These are phyloP conservation scores for Stylonectria norvegica DNA, from an alignment of 2,329 filamentous ascomycete species.

Conservation along the genomic window DNA sequence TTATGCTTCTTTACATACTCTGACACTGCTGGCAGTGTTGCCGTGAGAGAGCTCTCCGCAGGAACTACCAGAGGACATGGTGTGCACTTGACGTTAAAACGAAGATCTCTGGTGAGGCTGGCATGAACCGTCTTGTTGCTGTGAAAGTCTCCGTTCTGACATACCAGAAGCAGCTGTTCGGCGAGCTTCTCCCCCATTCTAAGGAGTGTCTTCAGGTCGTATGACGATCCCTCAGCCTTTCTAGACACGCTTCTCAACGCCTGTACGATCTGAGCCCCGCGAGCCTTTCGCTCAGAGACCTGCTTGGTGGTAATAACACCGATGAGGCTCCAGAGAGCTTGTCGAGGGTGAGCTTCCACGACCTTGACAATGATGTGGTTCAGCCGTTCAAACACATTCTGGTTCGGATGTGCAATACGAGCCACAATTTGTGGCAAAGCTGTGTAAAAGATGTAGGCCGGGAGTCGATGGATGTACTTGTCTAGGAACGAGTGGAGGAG, in stretches of 20 bases:
- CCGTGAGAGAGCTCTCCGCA: conserved; percentile 78
- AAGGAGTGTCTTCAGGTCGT: conserved; percentile 69
- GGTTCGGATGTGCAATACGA: conserved; percentile 85
- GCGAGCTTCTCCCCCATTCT: conserved; percentile 77
- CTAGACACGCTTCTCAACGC: conserved; percentile 46
- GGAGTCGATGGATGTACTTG: conserved; percentile 72
- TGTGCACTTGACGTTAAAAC: conserved; percentile 79
- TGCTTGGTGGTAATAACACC: conserved; percentile 81
- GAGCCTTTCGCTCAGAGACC: conserved; percentile 57
- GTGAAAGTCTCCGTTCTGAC: conserved; percentile 71
- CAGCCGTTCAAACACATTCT: conserved; percentile 71
- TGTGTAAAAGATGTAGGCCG: conserved; percentile 76
- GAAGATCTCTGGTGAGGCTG: conserved; percentile 72
- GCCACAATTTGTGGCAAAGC: conserved; percentile 90
- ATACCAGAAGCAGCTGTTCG: conserved; percentile 75
- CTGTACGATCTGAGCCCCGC: conserved; percentile 51
- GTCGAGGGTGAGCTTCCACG: conserved; percentile 81
- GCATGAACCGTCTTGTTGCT: conserved; percentile 64
- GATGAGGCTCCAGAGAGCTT: conserved; percentile 87
- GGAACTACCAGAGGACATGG: conserved; percentile 87
- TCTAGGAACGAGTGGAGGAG: conserved; percentile 70
- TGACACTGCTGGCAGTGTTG: conserved; percentile 71
- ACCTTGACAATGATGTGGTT: conserved; percentile 80
- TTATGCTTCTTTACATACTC: conserved; percentile 74
- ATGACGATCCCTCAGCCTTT: conserved; percentile 48